These are phyloP conservation scores for Aspergillus neotritici DNA, from an alignment of 2,329 filamentous ascomycete species.

Conservation along the genomic window DNA sequence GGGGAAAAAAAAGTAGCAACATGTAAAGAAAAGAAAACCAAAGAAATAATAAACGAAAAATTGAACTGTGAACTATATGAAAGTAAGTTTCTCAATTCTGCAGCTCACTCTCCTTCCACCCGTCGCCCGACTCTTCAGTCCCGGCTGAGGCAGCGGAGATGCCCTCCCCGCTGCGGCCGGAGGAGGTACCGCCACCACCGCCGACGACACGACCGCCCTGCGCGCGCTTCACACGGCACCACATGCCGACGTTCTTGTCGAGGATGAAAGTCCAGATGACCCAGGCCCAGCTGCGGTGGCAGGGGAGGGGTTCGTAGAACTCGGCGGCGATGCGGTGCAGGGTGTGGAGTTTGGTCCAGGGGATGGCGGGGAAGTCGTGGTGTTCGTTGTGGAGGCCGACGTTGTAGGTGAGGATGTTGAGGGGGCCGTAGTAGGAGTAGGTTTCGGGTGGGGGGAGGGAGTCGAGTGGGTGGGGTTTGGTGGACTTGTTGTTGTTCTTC, in stretches of 20 bases:
- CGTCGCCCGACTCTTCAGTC: conserved; percentile 44
- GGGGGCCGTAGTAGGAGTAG: conserved; percentile 89
- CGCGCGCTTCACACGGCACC: conserved; percentile 86
- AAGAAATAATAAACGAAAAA: neutral
- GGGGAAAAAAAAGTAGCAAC: neutral
- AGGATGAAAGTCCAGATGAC: conserved; percentile 95
- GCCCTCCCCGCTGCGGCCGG: conserved; percentile 39
- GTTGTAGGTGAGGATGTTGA: conserved; percentile 93
- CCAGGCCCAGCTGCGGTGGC: conserved; percentile 82
- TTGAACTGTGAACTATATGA: neutral
- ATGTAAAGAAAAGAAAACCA: neutral
- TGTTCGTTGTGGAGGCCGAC: conserved; percentile 98
- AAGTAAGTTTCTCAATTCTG: conserved; percentile 46
- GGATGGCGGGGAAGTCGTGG: conserved; percentile 95
- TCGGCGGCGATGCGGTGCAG: conserved; percentile 77
- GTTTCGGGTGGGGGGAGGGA: conserved; percentile 76
- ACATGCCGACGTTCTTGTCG: conserved; percentile 83
- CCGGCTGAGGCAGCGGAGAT: conserved; percentile 42
- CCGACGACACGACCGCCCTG: conserved; percentile 63
- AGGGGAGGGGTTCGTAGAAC: conserved; percentile 84
- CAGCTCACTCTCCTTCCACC: conserved; percentile 65
- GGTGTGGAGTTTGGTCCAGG: conserved; percentile 79
- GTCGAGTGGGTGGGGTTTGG: conserved; percentile 50
- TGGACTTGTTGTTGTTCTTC: conserved; percentile 27
- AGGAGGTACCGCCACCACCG: conserved; percentile 5